phyloP scores from a whole-genome alignment of 192 early-diverging fungal genomes.

The Kickxella alabastrina region DNA sequence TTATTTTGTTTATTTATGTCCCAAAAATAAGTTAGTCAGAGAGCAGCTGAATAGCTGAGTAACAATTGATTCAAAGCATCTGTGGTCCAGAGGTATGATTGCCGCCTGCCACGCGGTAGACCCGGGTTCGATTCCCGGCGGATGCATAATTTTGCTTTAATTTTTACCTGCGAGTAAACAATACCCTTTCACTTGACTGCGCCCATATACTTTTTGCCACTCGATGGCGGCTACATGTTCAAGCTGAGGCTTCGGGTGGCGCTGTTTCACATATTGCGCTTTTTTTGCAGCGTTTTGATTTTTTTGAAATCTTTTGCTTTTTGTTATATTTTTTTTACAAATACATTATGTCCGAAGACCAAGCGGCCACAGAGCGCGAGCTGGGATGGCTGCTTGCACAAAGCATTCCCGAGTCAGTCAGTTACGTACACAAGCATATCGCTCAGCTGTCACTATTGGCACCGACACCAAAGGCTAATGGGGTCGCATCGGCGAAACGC shows the following conservation, averaged over 20 bases:
- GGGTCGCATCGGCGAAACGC: neutral
- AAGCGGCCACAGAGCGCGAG: slow-evolving; percentile 15
- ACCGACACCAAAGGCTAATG: slow-evolving; percentile 3
- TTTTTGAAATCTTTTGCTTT: too few species aligned
- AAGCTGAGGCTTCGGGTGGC: too few species aligned
- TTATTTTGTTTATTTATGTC: too few species aligned
- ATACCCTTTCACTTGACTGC: too few species aligned
- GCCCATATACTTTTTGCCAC: too few species aligned
- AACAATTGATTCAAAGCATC: slow-evolving; percentile 10
- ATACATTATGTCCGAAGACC: too few species aligned
- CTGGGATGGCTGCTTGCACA: slow-evolving; percentile 31
- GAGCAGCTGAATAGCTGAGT: too few species aligned
- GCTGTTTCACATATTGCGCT: too few species aligned
- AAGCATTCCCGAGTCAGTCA: slow-evolving; percentile 32
- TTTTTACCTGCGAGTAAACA: too few species aligned
- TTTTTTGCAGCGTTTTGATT: too few species aligned
- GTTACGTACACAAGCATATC: slow-evolving; percentile 4
- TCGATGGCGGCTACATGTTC: too few species aligned
- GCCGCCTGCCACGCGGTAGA: slow-evolving; percentile 71
- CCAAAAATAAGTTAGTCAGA: neutral
- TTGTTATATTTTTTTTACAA: too few species aligned
- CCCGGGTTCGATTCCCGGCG: slow-evolving; percentile 78
- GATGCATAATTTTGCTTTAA: slow-evolving; percentile 46
- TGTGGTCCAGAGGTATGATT: slow-evolving; percentile 65
- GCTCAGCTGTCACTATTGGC: slow-evolving; percentile 12